Evolutionary conservation across 164 flowering plant genomes (phyloP).

Genomic region (Umbellularia californica): DNA sequence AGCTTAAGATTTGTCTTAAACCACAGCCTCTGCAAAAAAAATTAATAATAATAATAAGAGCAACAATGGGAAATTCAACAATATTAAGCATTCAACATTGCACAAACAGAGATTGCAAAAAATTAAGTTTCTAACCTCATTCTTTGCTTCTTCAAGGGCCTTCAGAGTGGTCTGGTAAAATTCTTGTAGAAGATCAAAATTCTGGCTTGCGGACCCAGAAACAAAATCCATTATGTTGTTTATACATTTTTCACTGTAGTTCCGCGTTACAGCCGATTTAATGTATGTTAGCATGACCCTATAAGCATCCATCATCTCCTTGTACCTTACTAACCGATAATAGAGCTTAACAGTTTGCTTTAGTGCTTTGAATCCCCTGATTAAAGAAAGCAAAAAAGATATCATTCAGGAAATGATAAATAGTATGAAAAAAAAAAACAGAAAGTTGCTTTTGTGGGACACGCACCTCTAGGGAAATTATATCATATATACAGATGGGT

Average conservation of each 20-base stretch:
- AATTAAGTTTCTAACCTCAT: constrained; percentile 56
- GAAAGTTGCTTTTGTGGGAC: background rate
- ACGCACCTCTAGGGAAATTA: background rate
- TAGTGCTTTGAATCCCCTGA: constrained; percentile 97
- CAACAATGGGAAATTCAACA: background rate
- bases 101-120: background rate
- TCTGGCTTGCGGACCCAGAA: constrained; percentile 96
- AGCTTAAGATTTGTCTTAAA: constrained; percentile 97
- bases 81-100: background rate
- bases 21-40: constrained; percentile 88
- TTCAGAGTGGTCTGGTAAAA: constrained; percentile 91
- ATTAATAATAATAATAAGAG: too few relatives aligned
- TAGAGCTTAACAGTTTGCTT: constrained; percentile 98
- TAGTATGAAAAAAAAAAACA: background rate
- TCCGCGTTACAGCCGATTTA: constrained; percentile 95
- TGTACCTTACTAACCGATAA: constrained; percentile 78
- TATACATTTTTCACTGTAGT: constrained; percentile 97
- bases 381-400: background rate
- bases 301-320: constrained; percentile 96
- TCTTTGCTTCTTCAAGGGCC: constrained; percentile 99
- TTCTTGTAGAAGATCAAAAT: constrained; percentile 80
- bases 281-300: constrained; percentile 96
- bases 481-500: too few relatives aligned
- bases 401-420: background rate
- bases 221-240: constrained; percentile 97